Conservation (phyloP, 1,284 basidiomycete species). For the Rhodotorula sp. region DNA sequence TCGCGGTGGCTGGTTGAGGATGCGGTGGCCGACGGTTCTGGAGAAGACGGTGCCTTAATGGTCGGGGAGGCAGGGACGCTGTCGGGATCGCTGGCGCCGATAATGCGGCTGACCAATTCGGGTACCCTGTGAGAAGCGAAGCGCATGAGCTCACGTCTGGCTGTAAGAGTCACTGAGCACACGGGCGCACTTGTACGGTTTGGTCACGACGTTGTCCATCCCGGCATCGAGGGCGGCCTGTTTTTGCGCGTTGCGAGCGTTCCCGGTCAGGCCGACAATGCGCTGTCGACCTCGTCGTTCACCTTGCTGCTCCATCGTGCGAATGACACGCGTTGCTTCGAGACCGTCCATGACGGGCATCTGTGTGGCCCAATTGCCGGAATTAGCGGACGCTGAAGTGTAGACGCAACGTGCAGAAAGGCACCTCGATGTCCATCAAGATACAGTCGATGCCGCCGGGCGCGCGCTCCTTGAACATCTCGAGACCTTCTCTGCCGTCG, state of each 20-base stretch:
- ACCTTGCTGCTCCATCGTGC: constrained; percentile 16
- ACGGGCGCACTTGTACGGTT: constrained; percentile 32
- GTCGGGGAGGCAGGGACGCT: too few species aligned
- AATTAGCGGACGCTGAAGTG: not conserved
- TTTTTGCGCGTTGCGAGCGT: constrained; percentile 28
- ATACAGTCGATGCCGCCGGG: constrained; percentile 19
- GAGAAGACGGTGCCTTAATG: too few species aligned
- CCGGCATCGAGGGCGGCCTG: constrained; percentile 25
- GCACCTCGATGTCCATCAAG: constrained; percentile 35
- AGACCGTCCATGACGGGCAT: constrained; percentile 37
- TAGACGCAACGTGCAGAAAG: not conserved
- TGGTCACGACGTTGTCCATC: constrained; percentile 32
- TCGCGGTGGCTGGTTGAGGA: too few species aligned
- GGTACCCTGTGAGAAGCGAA: too few species aligned
- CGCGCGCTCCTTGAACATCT: constrained; percentile 3
- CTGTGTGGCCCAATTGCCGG: not conserved
- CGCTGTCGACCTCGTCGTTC: not conserved
- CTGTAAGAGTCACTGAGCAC: too few species aligned
- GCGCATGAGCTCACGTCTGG: too few species aligned
- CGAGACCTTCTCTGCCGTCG: constrained; percentile 33
- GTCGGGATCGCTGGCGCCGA: too few species aligned
- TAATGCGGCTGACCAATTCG: too few species aligned
- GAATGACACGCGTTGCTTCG: constrained; percentile 24
- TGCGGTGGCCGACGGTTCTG: too few species aligned
- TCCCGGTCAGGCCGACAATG: constrained; percentile 33